A percentile compares a stretch with the other conserved stretches of the same genome.
phyloP scores from a whole-genome alignment of 2,329 filamentous ascomycete species.

The Dothistroma pini region DNA sequence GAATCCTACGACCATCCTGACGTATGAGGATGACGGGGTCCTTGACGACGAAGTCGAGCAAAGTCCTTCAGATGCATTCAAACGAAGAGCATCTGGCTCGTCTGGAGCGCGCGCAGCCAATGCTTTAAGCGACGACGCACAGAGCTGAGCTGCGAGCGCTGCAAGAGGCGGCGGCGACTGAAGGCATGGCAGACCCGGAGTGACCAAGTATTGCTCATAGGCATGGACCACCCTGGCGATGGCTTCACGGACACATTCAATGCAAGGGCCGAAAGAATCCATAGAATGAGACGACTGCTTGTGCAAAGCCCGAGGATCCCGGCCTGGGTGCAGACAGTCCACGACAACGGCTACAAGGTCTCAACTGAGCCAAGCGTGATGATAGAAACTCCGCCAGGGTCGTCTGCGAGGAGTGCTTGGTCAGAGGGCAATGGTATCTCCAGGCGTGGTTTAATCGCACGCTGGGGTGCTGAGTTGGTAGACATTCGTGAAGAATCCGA shows the following conservation, averaged over 20 bases:
- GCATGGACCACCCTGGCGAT: not conserved
- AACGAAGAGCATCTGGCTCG: not conserved
- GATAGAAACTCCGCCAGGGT: not conserved
- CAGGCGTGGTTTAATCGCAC: not conserved
- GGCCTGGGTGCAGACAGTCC: not conserved
- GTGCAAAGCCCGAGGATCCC: not conserved
- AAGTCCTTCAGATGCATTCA: not conserved
- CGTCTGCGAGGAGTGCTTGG: not conserved
- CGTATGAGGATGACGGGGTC: not conserved
- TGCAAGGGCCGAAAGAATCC: not conserved
- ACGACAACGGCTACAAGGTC: not conserved
- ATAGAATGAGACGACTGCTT: not conserved
- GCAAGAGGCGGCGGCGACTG: not conserved
- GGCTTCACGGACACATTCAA: not conserved
- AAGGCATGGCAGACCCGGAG: not conserved
- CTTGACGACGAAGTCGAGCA: not conserved
- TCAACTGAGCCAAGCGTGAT: not conserved
- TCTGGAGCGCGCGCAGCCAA: too few relatives aligned
- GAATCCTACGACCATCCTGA: not conserved
- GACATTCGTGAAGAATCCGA: not conserved
- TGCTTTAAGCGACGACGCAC: too few relatives aligned
- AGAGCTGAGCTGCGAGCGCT: not conserved
- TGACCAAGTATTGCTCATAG: not conserved
- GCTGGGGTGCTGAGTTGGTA: not conserved
- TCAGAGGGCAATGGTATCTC: not conserved